These are phyloP conservation scores for Cicer chorassanicum DNA, from an alignment of 306 rosid species.

Conservation along the genomic window DNA sequence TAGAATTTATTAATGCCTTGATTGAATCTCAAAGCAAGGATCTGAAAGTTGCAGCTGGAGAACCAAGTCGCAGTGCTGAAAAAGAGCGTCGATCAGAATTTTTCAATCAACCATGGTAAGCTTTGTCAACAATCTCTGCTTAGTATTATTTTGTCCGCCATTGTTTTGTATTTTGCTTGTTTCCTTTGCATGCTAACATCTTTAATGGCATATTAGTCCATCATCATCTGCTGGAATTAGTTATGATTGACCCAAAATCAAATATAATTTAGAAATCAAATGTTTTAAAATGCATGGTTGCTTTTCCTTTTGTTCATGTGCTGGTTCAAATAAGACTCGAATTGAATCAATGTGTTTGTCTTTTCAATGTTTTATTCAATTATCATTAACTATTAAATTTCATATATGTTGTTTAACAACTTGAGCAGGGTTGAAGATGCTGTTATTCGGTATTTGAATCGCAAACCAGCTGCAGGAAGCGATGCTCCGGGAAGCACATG, in stretches of 20 bases:
- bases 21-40: constrained; percentile 97
- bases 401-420: constrained; percentile 41
- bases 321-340: background rate
- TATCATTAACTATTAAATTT: background rate
- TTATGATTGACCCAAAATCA: background rate
- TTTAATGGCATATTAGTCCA: background rate
- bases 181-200: background rate
- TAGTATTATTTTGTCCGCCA: background rate
- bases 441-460: constrained; percentile 90
- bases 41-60: constrained; percentile 87
- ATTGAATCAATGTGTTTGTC: background rate
- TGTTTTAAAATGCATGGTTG: constrained; percentile 2
- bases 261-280: constrained; percentile 11
- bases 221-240: constrained; percentile 9
- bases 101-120: constrained; percentile 96
- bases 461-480: constrained; percentile 79
- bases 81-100: constrained; percentile 91
- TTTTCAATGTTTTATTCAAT: background rate
- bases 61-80: constrained; percentile 85
- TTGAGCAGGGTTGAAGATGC: constrained; percentile 98
- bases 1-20: constrained; percentile 86
- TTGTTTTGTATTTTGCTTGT: background rate
- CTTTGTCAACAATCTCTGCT: constrained; percentile 9
- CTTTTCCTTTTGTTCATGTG: constrained; percentile 13
- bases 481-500: constrained; percentile 91